phyloP scores from a whole-genome alignment of 169 alveolate species.

The Theileria orientalis region DNA sequence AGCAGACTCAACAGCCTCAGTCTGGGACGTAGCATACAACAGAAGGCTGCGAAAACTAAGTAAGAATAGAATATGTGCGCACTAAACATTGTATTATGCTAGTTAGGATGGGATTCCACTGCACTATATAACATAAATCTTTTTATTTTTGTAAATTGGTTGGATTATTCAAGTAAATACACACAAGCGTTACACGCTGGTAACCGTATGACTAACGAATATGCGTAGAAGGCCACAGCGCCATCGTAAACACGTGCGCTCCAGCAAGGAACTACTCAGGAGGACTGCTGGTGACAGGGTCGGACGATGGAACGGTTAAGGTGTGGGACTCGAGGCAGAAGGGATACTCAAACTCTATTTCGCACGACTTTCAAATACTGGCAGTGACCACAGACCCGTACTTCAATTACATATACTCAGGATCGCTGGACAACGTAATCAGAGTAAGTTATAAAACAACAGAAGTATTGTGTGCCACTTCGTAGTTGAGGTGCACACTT shows the following conservation, averaged over 20 bases:
- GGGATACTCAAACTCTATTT: conserved; percentile 58
- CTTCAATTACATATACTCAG: conserved; percentile 72
- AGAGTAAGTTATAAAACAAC: conserved; percentile 46
- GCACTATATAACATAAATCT: no score
- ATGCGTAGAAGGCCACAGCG: conserved; percentile 59
- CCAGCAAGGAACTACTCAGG: conserved; percentile 44
- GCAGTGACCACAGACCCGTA: conserved; percentile 75
- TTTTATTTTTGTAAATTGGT: no score
- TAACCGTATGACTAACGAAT: no score
- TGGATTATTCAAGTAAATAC: no score
- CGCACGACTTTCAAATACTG: conserved; percentile 76
- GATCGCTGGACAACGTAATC: conserved; percentile 78
- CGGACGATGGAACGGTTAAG: conserved; percentile 82
- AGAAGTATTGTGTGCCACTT: no score
- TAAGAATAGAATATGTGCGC: conserved; percentile 37
- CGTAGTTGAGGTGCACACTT: neutral
- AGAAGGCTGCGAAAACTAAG: conserved; percentile 70
- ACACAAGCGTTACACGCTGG: no score
- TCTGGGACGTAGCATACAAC: conserved; percentile 82
- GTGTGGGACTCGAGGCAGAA: conserved; percentile 79
- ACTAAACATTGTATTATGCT: neutral
- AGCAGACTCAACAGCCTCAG: conserved; percentile 79
- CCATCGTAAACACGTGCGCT: conserved; percentile 59
- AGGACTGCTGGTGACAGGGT: conserved; percentile 70
- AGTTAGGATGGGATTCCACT: no score